Evolutionary conservation across 306 rosid genomes (phyloP).

Genomic region (Prunus mira): DNA sequence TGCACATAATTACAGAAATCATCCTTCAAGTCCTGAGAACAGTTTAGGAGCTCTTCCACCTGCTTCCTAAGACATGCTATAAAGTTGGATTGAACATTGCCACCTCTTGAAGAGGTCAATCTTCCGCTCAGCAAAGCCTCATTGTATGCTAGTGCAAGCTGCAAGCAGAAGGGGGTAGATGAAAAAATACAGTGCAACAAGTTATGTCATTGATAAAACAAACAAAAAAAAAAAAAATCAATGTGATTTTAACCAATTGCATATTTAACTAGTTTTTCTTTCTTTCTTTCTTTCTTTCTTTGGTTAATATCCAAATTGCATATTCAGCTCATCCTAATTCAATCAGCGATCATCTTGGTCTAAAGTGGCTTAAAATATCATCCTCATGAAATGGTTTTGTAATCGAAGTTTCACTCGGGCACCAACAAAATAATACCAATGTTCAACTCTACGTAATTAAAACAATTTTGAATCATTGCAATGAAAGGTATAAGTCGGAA

Average conservation of each 20-base stretch:
- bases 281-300: background rate
- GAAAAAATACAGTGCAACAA: slow-evolving; percentile 10
- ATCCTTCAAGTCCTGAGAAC: slow-evolving; percentile 56
- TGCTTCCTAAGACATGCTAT: slow-evolving; percentile 72
- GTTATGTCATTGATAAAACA: background rate
- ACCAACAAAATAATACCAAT: background rate
- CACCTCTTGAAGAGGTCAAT: slow-evolving; percentile 63
- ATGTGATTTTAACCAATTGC: background rate
- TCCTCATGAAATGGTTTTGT: background rate
- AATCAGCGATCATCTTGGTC: background rate
- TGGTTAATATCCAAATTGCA: background rate
- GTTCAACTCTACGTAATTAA: background rate
- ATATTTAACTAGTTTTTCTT: background rate
- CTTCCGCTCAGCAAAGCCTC: slow-evolving; percentile 71
- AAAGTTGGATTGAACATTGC: slow-evolving; percentile 68
- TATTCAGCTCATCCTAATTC: background rate
- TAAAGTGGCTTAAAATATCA: background rate
- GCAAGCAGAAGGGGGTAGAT: slow-evolving; percentile 33
- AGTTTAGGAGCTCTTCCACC: slow-evolving; percentile 66
- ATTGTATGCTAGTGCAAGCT: slow-evolving; percentile 78
- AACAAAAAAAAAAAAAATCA: background rate
- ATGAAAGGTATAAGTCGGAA: background rate
- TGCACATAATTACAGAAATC: slow-evolving; percentile 62
- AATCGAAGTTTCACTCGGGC: background rate
- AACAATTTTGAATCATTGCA: background rate